Evolutionary conservation across 1,139 yeast genomes (phyloP).

Genomic region (Diutina mesorugosa): DNA sequence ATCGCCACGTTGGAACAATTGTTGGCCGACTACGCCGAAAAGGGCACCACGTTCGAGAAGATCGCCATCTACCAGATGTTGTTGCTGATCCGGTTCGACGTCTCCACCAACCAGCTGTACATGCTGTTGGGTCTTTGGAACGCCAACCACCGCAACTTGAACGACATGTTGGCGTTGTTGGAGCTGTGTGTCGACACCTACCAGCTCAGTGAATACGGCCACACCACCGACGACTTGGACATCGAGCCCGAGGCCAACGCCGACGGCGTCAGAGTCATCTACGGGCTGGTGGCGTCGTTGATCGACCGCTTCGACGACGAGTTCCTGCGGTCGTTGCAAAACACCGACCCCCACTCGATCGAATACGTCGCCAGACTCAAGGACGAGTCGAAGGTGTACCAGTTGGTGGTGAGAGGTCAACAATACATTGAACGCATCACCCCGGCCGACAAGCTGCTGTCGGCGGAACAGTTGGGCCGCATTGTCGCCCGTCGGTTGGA

Average conservation of each 20-base stretch:
- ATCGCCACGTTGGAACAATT: conserved; percentile 57
- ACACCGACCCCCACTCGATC: conserved; percentile 87
- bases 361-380: conserved; percentile 86
- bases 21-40: conserved; percentile 28
- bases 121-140: conserved; percentile 84
- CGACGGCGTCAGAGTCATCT: conserved; percentile 58
- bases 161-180: conserved; percentile 50
- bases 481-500: conserved; percentile 78
- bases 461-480: conserved; percentile 59
- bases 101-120: conserved; percentile 49
- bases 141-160: conserved; percentile 49
- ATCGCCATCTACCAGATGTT: conserved; percentile 72
- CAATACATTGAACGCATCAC: conserved; percentile 58
- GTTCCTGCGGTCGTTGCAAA: conserved; percentile 75
- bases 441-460: conserved; percentile 15
- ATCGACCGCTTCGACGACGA: conserved; percentile 95
- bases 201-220: conserved; percentile 69
- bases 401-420: conserved; percentile 73
- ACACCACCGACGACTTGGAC: conserved; percentile 69
- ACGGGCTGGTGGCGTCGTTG: conserved; percentile 76
- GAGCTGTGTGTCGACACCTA: conserved; percentile 47
- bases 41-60: conserved; percentile 46
- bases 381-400: conserved; percentile 73
- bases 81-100: conserved; percentile 82
- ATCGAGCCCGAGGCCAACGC: conserved; percentile 56